Conservation (phyloP, 495 filamentous ascomycete genomes). For the Trichoderma orchidacearum region DNA sequence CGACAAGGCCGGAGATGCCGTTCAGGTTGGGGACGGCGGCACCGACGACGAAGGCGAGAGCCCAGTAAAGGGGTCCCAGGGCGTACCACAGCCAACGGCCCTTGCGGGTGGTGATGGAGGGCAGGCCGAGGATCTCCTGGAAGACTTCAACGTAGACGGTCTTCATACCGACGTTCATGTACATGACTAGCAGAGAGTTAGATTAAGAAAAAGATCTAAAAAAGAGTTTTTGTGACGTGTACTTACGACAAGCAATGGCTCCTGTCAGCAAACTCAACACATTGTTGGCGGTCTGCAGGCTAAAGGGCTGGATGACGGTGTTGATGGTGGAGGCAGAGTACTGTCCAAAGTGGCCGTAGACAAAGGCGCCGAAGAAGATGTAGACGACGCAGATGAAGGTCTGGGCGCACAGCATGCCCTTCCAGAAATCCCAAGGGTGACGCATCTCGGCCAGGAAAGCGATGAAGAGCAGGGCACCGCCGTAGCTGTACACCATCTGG, state of each 20-base stretch:
- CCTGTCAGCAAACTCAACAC: conserved; percentile 35
- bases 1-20: conserved; percentile 9
- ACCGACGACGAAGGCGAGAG: conserved; percentile 26
- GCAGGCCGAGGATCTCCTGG: conserved; percentile 39
- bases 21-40: conserved; percentile 2
- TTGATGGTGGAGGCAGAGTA: conserved; percentile 28
- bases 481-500: conserved; percentile 46
- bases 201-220: background rate
- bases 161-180: conserved; percentile 55
- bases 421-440: conserved; percentile 48
- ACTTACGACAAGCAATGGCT: conserved; percentile 1
- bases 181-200: conserved; percentile 38
- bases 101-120: conserved; percentile 27
- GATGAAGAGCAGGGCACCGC: conserved; percentile 46
- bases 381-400: conserved; percentile 41
- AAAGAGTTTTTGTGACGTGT: too few relatives aligned
- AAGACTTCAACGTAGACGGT: conserved; percentile 49
- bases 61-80: conserved; percentile 45
- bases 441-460: conserved; percentile 59
- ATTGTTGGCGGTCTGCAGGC: conserved; percentile 42
- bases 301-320: conserved; percentile 31
- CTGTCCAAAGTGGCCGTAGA: conserved; percentile 46
- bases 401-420: conserved; percentile 42
- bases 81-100: conserved; percentile 42
- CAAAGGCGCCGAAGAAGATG: conserved; percentile 42